A percentile compares a stretch with the other conserved stretches of the same genome.
Evolutionary conservation across 768 basidiomycete genomes (phyloP).

Genomic region (Boletus bicolor): DNA sequence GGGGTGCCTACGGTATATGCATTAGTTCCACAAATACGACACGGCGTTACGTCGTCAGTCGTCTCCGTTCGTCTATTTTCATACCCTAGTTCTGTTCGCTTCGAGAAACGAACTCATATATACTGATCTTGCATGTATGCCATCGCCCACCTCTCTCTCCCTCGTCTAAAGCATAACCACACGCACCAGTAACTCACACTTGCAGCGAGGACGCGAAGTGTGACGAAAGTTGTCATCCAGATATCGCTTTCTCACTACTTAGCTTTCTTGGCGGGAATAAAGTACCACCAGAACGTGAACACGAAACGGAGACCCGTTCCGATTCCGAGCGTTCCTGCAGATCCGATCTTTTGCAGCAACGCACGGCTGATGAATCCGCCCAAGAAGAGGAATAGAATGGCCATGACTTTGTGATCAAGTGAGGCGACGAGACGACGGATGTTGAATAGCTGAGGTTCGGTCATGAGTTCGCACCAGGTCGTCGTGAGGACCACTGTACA

Average conservation of each 20-base stretch:
- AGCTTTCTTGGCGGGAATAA: slow-evolving; percentile 42
- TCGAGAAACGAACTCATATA: neutral
- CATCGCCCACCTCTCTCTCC: neutral
- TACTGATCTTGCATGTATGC: neutral
- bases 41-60: slow-evolving; percentile 13
- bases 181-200: neutral
- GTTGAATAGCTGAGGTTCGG: slow-evolving; percentile 72
- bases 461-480: slow-evolving; percentile 85
- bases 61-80: neutral
- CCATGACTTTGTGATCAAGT: slow-evolving; percentile 72
- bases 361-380: slow-evolving; percentile 71
- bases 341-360: slow-evolving; percentile 56
- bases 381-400: slow-evolving; percentile 63
- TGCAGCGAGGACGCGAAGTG: neutral
- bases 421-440: slow-evolving; percentile 48
- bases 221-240: neutral
- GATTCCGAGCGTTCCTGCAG: slow-evolving; percentile 63
- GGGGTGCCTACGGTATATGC: slow-evolving; percentile 6
- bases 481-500: slow-evolving; percentile 74
- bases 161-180: neutral
- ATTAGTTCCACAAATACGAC: slow-evolving; percentile 8
- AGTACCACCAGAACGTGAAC: slow-evolving; percentile 62
- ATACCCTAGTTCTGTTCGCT: neutral
- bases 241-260: slow-evolving; percentile 1
- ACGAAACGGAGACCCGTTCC: slow-evolving; percentile 60